phyloP scores from a whole-genome alignment of 2,329 filamentous ascomycete genomes.

The Pyricularia pennisetigena region DNA sequence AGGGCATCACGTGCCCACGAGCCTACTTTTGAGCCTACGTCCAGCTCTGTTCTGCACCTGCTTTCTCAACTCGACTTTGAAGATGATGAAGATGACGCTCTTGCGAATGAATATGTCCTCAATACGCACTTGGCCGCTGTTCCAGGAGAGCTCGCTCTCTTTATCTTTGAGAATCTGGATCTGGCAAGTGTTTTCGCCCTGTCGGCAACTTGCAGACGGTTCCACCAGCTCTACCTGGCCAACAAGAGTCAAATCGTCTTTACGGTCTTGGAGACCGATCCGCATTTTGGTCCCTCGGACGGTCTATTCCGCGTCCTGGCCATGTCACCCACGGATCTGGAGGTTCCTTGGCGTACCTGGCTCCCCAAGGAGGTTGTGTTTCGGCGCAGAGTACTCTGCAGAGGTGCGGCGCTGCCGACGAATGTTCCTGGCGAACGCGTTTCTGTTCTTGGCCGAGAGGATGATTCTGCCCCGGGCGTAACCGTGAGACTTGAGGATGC shows the following conservation, averaged over 20 bases:
- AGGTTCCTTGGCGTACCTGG: conserved; percentile 21
- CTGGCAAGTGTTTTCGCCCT: conserved; percentile 28
- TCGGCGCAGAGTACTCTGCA: conserved; percentile 15
- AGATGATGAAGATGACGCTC: neutral
- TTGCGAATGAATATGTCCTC: neutral
- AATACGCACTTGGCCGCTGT: neutral
- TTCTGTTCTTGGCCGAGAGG: neutral
- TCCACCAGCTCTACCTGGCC: conserved; percentile 28
- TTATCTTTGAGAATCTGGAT: conserved; percentile 35
- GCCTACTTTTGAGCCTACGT: neutral
- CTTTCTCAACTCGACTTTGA: neutral
- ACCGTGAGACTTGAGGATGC: conserved; percentile 11
- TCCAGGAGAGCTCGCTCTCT: conserved; percentile 37
- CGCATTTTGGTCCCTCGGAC: conserved; percentile 33
- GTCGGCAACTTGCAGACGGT: conserved; percentile 24
- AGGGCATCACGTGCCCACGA: neutral
- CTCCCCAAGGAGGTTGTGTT: conserved; percentile 28
- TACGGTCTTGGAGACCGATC: conserved; percentile 22
- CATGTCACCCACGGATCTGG: conserved; percentile 26
- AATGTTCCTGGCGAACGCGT: neutral
- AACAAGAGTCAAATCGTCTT: conserved; percentile 32
- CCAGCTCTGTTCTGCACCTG: neutral
- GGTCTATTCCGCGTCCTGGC: conserved; percentile 37
- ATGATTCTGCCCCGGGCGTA: conserved; percentile 2
- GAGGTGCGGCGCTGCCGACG: conserved; percentile 7